Evolutionary conservation across 139 green algal species (phyloP).

Genomic region (Chlorella sorokiniana): DNA sequence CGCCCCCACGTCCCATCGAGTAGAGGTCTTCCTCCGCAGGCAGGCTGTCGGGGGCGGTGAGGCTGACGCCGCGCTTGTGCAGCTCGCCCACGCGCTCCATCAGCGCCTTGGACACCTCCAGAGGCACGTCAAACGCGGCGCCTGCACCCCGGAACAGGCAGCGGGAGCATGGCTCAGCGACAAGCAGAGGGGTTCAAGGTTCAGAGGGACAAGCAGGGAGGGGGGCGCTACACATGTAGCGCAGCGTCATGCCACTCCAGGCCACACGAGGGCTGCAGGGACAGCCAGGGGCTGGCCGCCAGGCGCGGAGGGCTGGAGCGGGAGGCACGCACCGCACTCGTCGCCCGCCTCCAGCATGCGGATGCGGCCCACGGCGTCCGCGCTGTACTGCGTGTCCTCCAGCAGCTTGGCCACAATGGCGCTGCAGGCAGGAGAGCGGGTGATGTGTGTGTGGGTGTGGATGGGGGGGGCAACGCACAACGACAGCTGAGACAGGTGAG

Average conservation of each 20-base stretch:
- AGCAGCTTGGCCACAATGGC: slow-evolving; percentile 53
- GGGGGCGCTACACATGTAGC: neutral
- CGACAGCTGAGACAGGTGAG: neutral
- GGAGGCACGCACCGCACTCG: neutral
- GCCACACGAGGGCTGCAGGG: too few relatives aligned
- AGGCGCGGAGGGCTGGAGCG: neutral
- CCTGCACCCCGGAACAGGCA: slow-evolving; percentile 19
- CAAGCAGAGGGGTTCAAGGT: neutral
- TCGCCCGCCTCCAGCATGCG: slow-evolving; percentile 50
- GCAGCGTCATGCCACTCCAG: neutral
- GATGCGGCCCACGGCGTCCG: slow-evolving; percentile 62
- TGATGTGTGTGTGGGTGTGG: too few relatives aligned
- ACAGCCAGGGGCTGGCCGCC: too few relatives aligned
- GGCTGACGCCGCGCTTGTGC: slow-evolving; percentile 41
- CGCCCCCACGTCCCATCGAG: slow-evolving; percentile 1
- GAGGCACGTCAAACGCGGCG: slow-evolving; percentile 86
- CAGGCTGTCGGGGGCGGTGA: slow-evolving; percentile 44
- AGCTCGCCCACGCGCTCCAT: slow-evolving; percentile 50
- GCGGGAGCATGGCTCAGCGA: neutral
- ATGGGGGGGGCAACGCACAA: neutral
- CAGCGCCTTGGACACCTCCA: slow-evolving; percentile 53
- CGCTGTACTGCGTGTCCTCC: slow-evolving; percentile 14
- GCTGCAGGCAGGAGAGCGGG: slow-evolving; percentile 2
- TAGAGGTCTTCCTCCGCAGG: slow-evolving; percentile 47
- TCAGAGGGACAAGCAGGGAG: neutral